Base-by-base conservation (phyloP, 2,329 filamentous ascomycete species). In the Cladosporium sp. region DNA sequence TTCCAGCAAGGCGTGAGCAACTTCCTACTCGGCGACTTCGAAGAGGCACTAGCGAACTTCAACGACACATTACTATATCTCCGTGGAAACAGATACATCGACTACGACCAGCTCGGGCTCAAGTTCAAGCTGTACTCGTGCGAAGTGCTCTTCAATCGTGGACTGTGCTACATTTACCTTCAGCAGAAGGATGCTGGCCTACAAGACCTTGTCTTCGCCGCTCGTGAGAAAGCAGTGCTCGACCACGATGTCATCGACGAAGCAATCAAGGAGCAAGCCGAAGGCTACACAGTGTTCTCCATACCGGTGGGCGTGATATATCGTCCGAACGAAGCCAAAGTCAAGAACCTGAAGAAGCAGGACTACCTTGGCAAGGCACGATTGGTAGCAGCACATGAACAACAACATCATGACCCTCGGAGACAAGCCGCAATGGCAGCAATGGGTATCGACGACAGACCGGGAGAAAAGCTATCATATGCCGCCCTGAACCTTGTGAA, bases 1-100 rank as follows among this genome's bases (percentile, higher is more conserved):
- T 99, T 99, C 74, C 94, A 99, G 71, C 91, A 97, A 75, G 94
- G 94, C 42, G 94, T 99, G 17, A 97, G 94, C 56, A 99, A 97
- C 73, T 99, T 99, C 74, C 80, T 99, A 50, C 84, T 97, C 56
- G 93, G 93, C 59, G 94, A 99, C 71, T 97, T 97, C 66, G 92
- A 97, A 73, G 94, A 97, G 74, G 94, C 94, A 17, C 80, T 97
- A 61, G 92, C 92, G 65, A 97, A 97, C 76, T 99, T 99, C 82
- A 99, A 99, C 78, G 94, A 99, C 71, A 97, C 94, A 0, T 80
- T 99, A 39, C 79, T 97, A 40, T 97, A 97, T 74, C 83, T 99
- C 45, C 85, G 94, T 69, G 94, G 94, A 61, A 97, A 99, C 78
- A 92, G 91, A 57, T 90, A 94, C 77, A 99, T 99, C 75, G 92